These are phyloP conservation scores for Penicillium sp. DNA, from an alignment of 2,329 filamentous ascomycete genomes.

Conservation along the genomic window DNA sequence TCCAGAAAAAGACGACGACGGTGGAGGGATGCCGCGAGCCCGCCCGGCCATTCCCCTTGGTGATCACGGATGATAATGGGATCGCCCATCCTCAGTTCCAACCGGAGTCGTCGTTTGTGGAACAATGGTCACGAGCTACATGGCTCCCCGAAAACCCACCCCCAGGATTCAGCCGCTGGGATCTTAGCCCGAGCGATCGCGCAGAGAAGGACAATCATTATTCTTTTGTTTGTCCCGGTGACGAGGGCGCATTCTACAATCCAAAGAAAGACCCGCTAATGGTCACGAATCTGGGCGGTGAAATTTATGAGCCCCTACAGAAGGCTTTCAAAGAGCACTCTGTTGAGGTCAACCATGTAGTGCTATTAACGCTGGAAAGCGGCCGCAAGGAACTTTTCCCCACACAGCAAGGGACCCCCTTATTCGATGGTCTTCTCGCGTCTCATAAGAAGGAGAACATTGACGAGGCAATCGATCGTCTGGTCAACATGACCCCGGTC, in stretches of 20 bases:
- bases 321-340: constrained; percentile 28
- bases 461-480: constrained; percentile 25
- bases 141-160: constrained; percentile 33
- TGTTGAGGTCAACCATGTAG: constrained; percentile 39
- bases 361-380: constrained; percentile 41
- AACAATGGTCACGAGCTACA: constrained; percentile 25
- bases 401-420: constrained; percentile 32
- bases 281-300: constrained; percentile 36
- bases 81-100: constrained; percentile 10
- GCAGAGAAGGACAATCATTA: constrained; percentile 18
- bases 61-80: neutral
- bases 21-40: constrained; percentile 24
- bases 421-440: constrained; percentile 35
- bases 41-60: constrained; percentile 28
- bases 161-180: constrained; percentile 34
- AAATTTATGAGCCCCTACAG: constrained; percentile 31
- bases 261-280: constrained; percentile 37
- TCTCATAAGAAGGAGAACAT: constrained; percentile 24
- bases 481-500: constrained; percentile 30
- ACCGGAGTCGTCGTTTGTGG: constrained; percentile 3
- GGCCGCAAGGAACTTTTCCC: constrained; percentile 44
- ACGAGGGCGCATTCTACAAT: constrained; percentile 28
- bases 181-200: constrained; percentile 14
- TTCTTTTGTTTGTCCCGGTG: constrained; percentile 15
- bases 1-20: constrained; percentile 20